Evolutionary conservation across 805 yeast genomes (phyloP).

Genomic region (Nakazawaea populi): DNA sequence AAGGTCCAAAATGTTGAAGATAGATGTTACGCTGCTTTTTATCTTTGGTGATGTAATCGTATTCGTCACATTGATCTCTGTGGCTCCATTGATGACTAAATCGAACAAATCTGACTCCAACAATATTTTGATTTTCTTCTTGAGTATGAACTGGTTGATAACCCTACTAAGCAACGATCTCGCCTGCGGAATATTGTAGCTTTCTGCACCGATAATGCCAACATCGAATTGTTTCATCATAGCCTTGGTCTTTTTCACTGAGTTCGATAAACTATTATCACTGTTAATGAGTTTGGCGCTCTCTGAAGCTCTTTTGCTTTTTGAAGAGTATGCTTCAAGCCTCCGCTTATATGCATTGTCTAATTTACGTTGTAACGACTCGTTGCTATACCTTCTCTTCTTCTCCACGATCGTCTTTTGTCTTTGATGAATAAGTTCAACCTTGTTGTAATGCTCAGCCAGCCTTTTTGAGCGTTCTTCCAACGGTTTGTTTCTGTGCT

Average conservation of each 20-base stretch:
- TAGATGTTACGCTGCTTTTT: not conserved
- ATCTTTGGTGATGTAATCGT: not conserved
- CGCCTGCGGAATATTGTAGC: not conserved
- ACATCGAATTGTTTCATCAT: not conserved
- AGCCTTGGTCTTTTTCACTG: constrained; percentile 1
- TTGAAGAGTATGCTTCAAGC: not conserved
- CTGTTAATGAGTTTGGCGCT: not conserved
- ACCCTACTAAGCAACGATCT: not conserved
- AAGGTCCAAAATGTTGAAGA: not conserved
- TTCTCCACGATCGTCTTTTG: constrained; percentile 1
- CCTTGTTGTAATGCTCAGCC: not conserved
- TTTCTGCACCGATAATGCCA: not conserved
- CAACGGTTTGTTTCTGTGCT: not conserved
- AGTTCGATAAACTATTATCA: not conserved
- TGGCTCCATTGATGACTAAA: not conserved
- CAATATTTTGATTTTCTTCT: not conserved
- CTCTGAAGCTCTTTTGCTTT: constrained; percentile 6
- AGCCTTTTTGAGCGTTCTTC: not conserved
- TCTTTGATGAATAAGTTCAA: not conserved
- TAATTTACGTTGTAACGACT: not conserved
- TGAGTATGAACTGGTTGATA: not conserved
- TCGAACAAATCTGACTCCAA: not conserved
- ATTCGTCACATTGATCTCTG: not conserved
- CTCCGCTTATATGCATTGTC: constrained; percentile 4
- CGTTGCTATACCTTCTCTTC: constrained; percentile 5